Percentiles rank a stretch among this genome's conserved stretches.
phyloP scores from a whole-genome alignment of 129 eudicot genomes.

The Helianthus tuberosus region DNA sequence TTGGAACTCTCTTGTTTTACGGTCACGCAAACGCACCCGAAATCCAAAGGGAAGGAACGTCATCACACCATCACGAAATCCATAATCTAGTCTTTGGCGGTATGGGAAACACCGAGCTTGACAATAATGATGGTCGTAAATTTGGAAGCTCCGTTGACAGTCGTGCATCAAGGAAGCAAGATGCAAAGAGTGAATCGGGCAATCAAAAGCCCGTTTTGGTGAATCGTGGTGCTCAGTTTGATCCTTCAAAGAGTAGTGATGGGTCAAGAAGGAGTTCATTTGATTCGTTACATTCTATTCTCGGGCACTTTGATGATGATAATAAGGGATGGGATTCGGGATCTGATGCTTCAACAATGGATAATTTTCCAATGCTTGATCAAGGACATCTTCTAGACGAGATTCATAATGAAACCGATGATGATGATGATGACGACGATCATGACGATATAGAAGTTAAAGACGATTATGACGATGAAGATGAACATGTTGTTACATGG shows the following conservation, averaged over 20 bases:
- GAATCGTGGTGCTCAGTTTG: constrained; percentile 34
- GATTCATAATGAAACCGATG: constrained; percentile 40
- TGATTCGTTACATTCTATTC: constrained; percentile 44
- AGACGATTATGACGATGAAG: constrained; percentile 52
- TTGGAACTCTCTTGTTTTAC: constrained; percentile 76
- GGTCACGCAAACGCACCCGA: constrained; percentile 68
- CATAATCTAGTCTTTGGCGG: constrained; percentile 27
- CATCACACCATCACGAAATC: constrained; percentile 28
- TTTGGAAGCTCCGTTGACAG: constrained; percentile 29
- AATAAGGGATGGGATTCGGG: constrained; percentile 56
- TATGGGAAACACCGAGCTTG: constrained; percentile 31
- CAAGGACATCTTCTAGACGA: constrained; percentile 55
- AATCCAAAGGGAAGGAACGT: constrained; percentile 33
- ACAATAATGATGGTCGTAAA: constrained; percentile 15
- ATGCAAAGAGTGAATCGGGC: constrained; percentile 27
- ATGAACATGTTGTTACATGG: constrained; percentile 64
- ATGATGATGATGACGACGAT: constrained; percentile 30
- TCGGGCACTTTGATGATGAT: constrained; percentile 37
- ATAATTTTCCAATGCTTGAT: constrained; percentile 73
- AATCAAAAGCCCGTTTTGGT: constrained; percentile 24
- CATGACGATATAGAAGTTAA: constrained; percentile 44
- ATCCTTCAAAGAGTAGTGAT: constrained; percentile 18
- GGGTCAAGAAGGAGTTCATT: constrained; percentile 43
- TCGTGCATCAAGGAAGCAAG: constrained; percentile 25
- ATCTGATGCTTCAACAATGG: constrained; percentile 83